These are phyloP conservation scores for Globisporangium splendens DNA, from an alignment of 352 stramenopile species.

Conservation along the genomic window DNA sequence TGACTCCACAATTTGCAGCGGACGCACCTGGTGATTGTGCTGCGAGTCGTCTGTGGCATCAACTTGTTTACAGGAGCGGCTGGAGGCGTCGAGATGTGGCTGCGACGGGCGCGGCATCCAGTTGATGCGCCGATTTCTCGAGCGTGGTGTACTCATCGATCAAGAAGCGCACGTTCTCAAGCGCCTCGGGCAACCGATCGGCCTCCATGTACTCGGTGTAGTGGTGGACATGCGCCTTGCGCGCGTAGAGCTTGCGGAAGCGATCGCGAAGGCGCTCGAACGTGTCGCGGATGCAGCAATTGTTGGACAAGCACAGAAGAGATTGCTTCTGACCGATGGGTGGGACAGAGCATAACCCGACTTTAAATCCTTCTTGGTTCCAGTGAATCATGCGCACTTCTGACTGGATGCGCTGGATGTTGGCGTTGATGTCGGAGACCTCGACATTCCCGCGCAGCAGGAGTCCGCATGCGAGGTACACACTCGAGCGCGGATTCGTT, in stretches of 20 bases:
- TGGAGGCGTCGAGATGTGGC: slow-evolving; percentile 28
- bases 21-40: no score
- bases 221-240: slow-evolving; percentile 84
- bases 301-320: slow-evolving; percentile 85
- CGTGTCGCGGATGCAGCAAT: slow-evolving; percentile 83
- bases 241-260: slow-evolving; percentile 79
- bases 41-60: no score
- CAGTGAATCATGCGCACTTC: slow-evolving; percentile 88
- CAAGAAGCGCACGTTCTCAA: slow-evolving; percentile 56
- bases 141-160: slow-evolving; percentile 67
- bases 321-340: slow-evolving; percentile 56
- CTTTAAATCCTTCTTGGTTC: slow-evolving; percentile 91
- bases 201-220: slow-evolving; percentile 84
- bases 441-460: slow-evolving; percentile 83
- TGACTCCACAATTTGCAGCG: no score
- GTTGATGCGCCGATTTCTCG: slow-evolving; percentile 28
- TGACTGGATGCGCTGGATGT: slow-evolving; percentile 77
- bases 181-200: slow-evolving; percentile 41
- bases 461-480: slow-evolving; percentile 84
- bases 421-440: slow-evolving; percentile 86
- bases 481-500: slow-evolving; percentile 59
- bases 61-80: slow-evolving; percentile 23
- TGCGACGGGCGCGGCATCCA: slow-evolving; percentile 7
- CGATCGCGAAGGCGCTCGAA: slow-evolving; percentile 71
- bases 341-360: slow-evolving; percentile 68